Evolutionary conservation across 2,329 filamentous ascomycete species (phyloP).

Genomic region (Fusarium sp.): DNA sequence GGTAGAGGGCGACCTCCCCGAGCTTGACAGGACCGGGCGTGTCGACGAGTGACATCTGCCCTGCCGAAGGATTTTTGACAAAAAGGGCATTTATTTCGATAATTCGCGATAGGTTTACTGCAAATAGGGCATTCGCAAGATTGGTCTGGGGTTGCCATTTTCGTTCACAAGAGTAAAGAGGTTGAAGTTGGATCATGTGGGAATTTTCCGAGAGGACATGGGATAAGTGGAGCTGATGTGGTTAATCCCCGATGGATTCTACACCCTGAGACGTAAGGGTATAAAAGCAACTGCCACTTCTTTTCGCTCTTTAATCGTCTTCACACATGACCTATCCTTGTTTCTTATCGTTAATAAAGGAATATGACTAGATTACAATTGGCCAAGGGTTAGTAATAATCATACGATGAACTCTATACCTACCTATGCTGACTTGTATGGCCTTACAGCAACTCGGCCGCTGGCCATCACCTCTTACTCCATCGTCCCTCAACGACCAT

Average conservation of each 20-base stretch:
- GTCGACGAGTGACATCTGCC: conserved; percentile 29
- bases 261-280: neutral
- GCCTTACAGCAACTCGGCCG: conserved; percentile 4
- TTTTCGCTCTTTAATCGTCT: neutral
- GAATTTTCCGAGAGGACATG: conserved; percentile 22
- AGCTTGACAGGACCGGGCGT: conserved; percentile 21
- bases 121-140: conserved; percentile 8
- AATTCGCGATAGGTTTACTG: neutral
- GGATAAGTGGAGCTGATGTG: conserved; percentile 21
- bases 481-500: neutral
- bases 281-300: neutral
- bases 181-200: conserved; percentile 23
- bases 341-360: fast-evolving
- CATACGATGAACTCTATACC: fast-evolving
- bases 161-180: neutral
- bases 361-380: conserved; percentile 8
- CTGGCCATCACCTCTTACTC: neutral
- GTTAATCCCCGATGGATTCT: conserved; percentile 21
- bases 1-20: conserved; percentile 20
- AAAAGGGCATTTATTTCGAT: conserved; percentile 17
- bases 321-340: fast-evolving
- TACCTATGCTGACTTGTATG: conserved; percentile 22
- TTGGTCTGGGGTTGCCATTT: neutral
- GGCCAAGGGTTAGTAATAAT: conserved; percentile 5
- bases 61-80: conserved; percentile 28